phyloP scores from a whole-genome alignment of 2,329 filamentous ascomycete genomes.

The Fusarium sterilihyphosum region DNA sequence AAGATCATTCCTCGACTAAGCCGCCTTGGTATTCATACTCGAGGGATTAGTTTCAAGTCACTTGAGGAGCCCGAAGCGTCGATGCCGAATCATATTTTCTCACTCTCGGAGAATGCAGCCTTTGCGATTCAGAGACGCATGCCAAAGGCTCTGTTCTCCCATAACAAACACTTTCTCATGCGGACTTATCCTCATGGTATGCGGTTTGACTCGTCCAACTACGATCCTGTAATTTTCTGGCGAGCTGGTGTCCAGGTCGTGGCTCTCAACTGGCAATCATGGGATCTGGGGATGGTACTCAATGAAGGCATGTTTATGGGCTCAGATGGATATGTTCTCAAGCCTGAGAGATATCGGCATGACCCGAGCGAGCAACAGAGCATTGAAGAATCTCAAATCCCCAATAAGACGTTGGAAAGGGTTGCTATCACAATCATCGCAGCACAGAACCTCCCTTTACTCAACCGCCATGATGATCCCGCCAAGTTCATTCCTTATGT shows the following conservation, averaged over 20 bases:
- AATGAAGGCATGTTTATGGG: slow-evolving; percentile 97
- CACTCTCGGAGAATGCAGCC: slow-evolving; percentile 84
- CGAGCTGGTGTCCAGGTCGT: slow-evolving; percentile 95
- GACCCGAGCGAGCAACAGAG: rapidly evolving
- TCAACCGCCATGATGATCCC: not conserved
- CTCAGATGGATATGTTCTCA: slow-evolving; percentile 83
- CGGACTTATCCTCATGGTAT: slow-evolving; percentile 85
- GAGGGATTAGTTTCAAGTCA: slow-evolving; percentile 10
- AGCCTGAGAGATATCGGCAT: slow-evolving; percentile 72
- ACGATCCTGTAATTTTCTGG: slow-evolving; percentile 92
- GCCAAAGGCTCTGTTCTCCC: slow-evolving; percentile 78
- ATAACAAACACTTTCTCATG: slow-evolving; percentile 89
- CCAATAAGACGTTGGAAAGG: not conserved
- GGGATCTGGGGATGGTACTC: slow-evolving; percentile 92
- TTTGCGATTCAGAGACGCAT: slow-evolving; percentile 63
- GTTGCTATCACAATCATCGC: not conserved
- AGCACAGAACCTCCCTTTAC: slow-evolving; percentile 6
- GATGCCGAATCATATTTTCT: slow-evolving; percentile 78
- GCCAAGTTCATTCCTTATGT: slow-evolving; percentile 15
- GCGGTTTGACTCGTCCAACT: slow-evolving; percentile 87
- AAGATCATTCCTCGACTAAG: slow-evolving; percentile 1
- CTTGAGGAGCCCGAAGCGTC: slow-evolving; percentile 49
- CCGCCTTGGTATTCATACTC: slow-evolving; percentile 4
- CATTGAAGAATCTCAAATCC: not conserved
- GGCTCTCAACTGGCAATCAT: slow-evolving; percentile 94